A percentile compares a stretch with the other conserved stretches of the same genome.
phyloP scores from a whole-genome alignment of 306 rosid genomes.

The Prunus campanulata region DNA sequence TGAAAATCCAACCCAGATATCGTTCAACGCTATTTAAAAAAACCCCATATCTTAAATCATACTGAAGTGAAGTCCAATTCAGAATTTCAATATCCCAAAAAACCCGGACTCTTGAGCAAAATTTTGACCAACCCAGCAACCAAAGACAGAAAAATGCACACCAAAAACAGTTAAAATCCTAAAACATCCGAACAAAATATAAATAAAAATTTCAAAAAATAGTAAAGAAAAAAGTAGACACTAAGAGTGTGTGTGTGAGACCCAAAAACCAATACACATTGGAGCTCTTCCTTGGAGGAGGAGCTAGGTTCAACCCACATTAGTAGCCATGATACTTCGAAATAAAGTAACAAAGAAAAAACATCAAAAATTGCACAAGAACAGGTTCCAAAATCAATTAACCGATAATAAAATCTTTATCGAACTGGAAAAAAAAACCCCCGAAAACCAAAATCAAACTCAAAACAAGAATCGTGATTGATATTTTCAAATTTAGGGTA shows the following conservation, averaged over 20 bases:
- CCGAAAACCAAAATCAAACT: neutral
- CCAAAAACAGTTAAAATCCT: neutral
- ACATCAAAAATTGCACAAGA: neutral
- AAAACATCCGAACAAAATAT: neutral
- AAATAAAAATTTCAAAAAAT: neutral
- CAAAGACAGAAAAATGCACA: no score
- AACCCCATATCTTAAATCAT: neutral
- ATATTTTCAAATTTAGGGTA: neutral
- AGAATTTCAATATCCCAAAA: neutral
- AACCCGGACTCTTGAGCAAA: neutral
- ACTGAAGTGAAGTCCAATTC: neutral
- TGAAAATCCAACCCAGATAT: neutral
- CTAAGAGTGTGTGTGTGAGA: neutral
- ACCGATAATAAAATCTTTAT: neutral
- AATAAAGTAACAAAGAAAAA: neutral
- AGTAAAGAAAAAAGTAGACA: neutral
- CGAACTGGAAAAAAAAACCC: neutral
- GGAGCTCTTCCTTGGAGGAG: neutral
- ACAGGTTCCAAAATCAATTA: neutral
- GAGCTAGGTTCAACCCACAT: neutral
- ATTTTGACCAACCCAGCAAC: neutral
- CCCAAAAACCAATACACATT: neutral
- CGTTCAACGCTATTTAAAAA: neutral
- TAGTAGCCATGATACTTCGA: neutral
- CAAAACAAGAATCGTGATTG: neutral